Base-by-base conservation (phyloP, 2,329 filamentous ascomycete genomes). In the Epichloe sibirici region DNA sequence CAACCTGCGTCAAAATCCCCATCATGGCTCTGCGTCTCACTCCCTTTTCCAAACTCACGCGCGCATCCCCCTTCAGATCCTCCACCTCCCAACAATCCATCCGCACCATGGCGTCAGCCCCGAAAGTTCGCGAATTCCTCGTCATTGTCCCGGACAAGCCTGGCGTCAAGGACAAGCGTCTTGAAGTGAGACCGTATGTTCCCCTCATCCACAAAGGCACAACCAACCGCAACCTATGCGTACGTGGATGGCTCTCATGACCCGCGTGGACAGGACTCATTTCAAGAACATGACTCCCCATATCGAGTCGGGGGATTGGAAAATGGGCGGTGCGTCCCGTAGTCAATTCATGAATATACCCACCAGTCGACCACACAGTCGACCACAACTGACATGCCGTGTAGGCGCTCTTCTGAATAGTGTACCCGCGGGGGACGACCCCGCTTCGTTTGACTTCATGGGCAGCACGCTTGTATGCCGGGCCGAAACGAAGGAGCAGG, bases 391-490 rank as follows among this genome's bases (percentile, higher is more conserved):
- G 46, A 48, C 37, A 21, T 13, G n/a, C 13, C 9, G 4, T 3
- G 3, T n/a, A 82, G 86, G 86, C 43, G 86, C 84, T 23, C 72
- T 85, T 50, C 71, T 91, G 7, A 77, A 85, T 43, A 75, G 80
- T 8, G 74, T 85, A 38, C 84, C 86, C 37, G 73, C 78, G 5
- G 79, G 79, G 85, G 75, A 84, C 25, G 70, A 77, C 49, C 66
- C 74, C 9, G 68, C 71, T 4, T 78, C 76, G 21, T 77, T 81
- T 44, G 81, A 85, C 63, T 89, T 93, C 70, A 79, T 81, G 57
- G 89, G 88, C 43, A 89, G 84, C 65, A 79, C 82, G 17, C 71
- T 93, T 62, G 73, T 94, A 31, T 72, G 80, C 40, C 67, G 78
- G 34, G 88, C 86, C 7, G 77, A 80, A 56, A 82, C 76, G 8